Evolutionary conservation across 2,329 filamentous ascomycete genomes (phyloP).

Genomic region (Bipolaris gigantea): DNA sequence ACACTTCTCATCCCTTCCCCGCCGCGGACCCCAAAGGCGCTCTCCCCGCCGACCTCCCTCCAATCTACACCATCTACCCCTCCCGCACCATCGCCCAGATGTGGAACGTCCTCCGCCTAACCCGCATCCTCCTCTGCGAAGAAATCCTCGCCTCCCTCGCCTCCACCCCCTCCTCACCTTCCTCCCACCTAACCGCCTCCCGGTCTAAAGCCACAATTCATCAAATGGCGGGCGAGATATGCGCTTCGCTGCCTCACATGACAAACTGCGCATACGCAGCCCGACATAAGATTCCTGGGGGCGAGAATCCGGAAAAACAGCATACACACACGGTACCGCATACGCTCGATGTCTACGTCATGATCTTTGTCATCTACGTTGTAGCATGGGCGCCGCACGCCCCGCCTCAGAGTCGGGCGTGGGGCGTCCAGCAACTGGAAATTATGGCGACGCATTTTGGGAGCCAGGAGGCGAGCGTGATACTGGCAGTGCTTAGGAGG

Average conservation of each 20-base stretch:
- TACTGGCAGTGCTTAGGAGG: too few relatives aligned
- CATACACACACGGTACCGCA: slow-evolving; percentile 21
- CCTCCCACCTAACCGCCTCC: not conserved
- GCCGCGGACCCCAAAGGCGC: not conserved
- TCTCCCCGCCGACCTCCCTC: slow-evolving; percentile 13
- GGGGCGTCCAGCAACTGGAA: too few relatives aligned
- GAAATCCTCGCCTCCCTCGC: slow-evolving; percentile 18
- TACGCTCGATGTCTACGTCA: slow-evolving; percentile 21
- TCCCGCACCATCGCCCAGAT: slow-evolving; percentile 34
- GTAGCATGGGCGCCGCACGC: slow-evolving; percentile 14
- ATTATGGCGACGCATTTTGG: too few relatives aligned
- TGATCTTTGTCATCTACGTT: slow-evolving; percentile 21
- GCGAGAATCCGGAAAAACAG: not conserved
- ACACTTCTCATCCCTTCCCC: slow-evolving; percentile 11
- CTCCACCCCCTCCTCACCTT: not conserved
- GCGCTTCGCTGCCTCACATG: slow-evolving; percentile 39
- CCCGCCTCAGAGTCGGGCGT: too few relatives aligned
- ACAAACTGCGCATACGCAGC: slow-evolving; percentile 27
- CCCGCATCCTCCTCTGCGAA: slow-evolving; percentile 40
- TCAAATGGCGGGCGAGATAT: slow-evolving; percentile 33
- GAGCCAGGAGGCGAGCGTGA: too few relatives aligned
- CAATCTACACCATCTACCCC: slow-evolving; percentile 34
- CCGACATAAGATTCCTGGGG: slow-evolving; percentile 15
- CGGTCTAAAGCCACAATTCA: slow-evolving; percentile 23
- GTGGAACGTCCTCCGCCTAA: slow-evolving; percentile 37